Base-by-base conservation (phyloP, 2,329 filamentous ascomycete species). In the Dothidotthia symphoricarpi region DNA sequence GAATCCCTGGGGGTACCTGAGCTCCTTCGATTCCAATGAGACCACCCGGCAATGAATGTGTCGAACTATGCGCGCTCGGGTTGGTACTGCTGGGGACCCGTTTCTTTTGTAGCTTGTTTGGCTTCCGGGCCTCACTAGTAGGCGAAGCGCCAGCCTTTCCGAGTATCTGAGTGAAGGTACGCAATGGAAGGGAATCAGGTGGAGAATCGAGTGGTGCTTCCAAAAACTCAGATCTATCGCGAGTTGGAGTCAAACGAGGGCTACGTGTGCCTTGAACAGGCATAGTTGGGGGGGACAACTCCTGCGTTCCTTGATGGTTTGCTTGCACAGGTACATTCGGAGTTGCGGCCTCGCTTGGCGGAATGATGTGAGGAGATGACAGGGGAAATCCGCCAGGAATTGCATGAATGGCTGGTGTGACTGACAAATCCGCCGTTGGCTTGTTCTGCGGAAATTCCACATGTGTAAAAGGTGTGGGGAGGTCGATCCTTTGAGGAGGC, bases 31-130 rank as follows among this genome's bases (percentile, higher is more conserved):
- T 45, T 2, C 48, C 49, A 13, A 48, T 24, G 24, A 54, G 45
- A 6, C 45, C 47, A 7, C 61, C 75, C 22, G 70, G 69, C n/a
- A 95, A 72, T 6, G 90, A 96, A 12, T 86, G 80, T 6, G 80
- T 85, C 12, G 93, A 97, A 60, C 90, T 96, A 49, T 95, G 89
- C 0, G 91, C 90, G 61, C 91, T 96, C 14, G 83, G 84, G 53
- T 88, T 90, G 15, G 85, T 70, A 57, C 86, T 83, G 0, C 86
- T 83, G 38, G 86, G 73, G n/a, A 83, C 77, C 67, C 46, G 50
- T 45, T 88, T 95, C 74, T 97, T 97, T 66, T 85, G 86, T 34
- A 98, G 72, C 67, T 96, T 95, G 59, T 95, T 96, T 0, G 89
- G 88, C 61, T 84, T 85, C 30, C 86, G 80, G 7, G 59, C 60